Evolutionary conservation across 192 early-diverging fungal species (phyloP).

Genomic region (Umbelopsis ramanniana): DNA sequence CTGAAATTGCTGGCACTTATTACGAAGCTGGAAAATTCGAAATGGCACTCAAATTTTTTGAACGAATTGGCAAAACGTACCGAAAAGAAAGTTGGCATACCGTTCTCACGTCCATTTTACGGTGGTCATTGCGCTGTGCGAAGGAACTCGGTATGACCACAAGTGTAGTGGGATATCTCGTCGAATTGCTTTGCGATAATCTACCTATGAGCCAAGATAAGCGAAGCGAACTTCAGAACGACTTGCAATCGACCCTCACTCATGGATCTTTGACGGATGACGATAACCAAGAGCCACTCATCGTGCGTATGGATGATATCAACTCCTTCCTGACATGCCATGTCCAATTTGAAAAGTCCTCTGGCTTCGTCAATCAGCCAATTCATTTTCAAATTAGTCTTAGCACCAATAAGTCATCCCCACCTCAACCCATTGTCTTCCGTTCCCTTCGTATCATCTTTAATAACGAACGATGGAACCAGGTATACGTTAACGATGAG

Average conservation of each 20-base stretch:
- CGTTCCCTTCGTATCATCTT: constrained; percentile 59
- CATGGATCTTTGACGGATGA: constrained; percentile 23
- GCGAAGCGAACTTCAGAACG: constrained; percentile 44
- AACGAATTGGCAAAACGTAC: constrained; percentile 87
- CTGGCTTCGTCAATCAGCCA: constrained; percentile 59
- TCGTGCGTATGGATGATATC: constrained; percentile 64
- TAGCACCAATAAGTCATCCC: constrained; percentile 41
- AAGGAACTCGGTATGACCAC: constrained; percentile 65
- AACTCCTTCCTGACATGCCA: constrained; percentile 60
- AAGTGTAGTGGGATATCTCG: constrained; percentile 63
- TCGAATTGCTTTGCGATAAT: constrained; percentile 69
- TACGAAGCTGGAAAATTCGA: constrained; percentile 76
- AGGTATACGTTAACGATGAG: constrained; percentile 48
- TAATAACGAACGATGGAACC: constrained; percentile 61
- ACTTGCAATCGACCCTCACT: constrained; percentile 36
- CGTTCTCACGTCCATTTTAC: constrained; percentile 70
- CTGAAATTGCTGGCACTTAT: constrained; percentile 88
- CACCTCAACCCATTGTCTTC: constrained; percentile 53
- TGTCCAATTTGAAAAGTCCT: constrained; percentile 49
- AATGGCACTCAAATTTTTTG: constrained; percentile 88
- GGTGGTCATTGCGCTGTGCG: constrained; percentile 72
- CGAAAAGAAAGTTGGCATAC: constrained; percentile 82
- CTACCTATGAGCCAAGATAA: constrained; percentile 35
- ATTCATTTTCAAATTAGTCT: constrained; percentile 67
- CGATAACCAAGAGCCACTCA: constrained; percentile 31